Conservation (phyloP, 495 filamentous ascomycete species). For the Neurospora tetrasperma region DNA sequence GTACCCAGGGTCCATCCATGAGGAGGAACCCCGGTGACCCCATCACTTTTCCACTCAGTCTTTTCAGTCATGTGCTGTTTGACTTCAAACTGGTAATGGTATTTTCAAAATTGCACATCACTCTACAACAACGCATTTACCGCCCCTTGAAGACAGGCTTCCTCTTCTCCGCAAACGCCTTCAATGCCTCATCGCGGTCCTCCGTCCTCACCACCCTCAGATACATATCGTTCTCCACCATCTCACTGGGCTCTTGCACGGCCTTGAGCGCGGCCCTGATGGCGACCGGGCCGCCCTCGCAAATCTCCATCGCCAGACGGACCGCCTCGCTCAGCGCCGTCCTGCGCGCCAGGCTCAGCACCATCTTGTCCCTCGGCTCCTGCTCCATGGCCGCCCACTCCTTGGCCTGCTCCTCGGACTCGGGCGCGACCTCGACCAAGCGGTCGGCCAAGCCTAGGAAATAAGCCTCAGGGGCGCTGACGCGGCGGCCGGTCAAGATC, state of each 20-base stretch:
- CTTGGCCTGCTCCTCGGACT: slow-evolving; percentile 39
- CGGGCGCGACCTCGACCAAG: slow-evolving; percentile 59
- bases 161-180: slow-evolving; percentile 83
- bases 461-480: slow-evolving; percentile 70
- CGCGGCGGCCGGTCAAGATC: slow-evolving; percentile 73
- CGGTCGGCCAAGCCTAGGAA: slow-evolving; percentile 76
- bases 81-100: not conserved
- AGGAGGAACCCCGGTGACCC: not conserved
- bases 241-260: slow-evolving; percentile 54
- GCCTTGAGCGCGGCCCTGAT: slow-evolving; percentile 63
- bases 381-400: slow-evolving; percentile 28
- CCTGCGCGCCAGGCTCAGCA: slow-evolving; percentile 41
- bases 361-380: slow-evolving; percentile 17
- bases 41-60: not conserved
- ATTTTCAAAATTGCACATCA: not conserved
- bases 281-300: slow-evolving; percentile 76
- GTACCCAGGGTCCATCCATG: not conserved
- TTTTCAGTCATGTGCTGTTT: not conserved
- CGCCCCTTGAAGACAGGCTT: slow-evolving; percentile 71
- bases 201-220: slow-evolving; percentile 67
- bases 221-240: slow-evolving; percentile 69
- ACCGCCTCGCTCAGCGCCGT: slow-evolving; percentile 64
- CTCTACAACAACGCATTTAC: slow-evolving; percentile 13
- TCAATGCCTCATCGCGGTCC: slow-evolving; percentile 78
- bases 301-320: slow-evolving; percentile 68